Percentiles rank a stretch among this genome's conserved stretches.
phyloP scores from a whole-genome alignment of 306 rosid species.

The Medicago lupulina region DNA sequence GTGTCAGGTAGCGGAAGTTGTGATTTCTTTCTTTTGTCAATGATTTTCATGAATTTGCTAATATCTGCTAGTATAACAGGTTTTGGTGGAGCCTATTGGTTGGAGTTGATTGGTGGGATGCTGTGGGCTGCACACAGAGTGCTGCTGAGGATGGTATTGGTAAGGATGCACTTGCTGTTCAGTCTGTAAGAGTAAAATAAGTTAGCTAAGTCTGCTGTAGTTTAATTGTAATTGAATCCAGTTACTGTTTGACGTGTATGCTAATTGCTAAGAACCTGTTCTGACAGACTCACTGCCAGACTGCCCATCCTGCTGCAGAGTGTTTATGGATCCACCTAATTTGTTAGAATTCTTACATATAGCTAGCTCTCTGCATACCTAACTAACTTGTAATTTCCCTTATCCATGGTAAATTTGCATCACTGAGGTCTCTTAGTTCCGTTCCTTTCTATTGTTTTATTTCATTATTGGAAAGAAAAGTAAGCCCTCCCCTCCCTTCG shows the following conservation, averaged over 20 bases:
- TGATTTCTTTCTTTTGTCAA: slow-evolving; percentile 34
- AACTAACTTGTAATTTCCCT: slow-evolving; percentile 2
- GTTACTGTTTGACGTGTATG: not conserved
- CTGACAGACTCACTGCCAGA: not conserved
- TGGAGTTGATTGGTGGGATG: slow-evolving; percentile 99
- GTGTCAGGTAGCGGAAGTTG: slow-evolving; percentile 13
- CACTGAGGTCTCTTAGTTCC: not conserved
- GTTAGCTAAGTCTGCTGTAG: slow-evolving; percentile 4
- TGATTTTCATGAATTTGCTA: slow-evolving; percentile 38
- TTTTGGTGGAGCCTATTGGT: slow-evolving; percentile 99
- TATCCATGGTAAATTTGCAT: slow-evolving; percentile 22
- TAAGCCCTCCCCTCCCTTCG: no score
- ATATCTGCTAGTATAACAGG: slow-evolving; percentile 55
- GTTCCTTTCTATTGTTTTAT: not conserved
- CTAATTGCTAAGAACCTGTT: not conserved
- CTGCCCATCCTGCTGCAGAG: not conserved
- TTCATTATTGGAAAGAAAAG: not conserved
- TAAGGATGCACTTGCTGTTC: slow-evolving; percentile 48
- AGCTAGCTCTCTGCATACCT: not conserved
- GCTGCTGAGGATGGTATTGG: slow-evolving; percentile 99
- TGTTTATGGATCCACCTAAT: not conserved
- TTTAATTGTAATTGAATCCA: not conserved
- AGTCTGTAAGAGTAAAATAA: not conserved
- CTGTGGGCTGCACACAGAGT: slow-evolving; percentile 98
- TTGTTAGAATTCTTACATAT: not conserved